These are phyloP conservation scores for Penicillium desertorum DNA, from an alignment of 495 filamentous ascomycete genomes.

Conservation along the genomic window DNA sequence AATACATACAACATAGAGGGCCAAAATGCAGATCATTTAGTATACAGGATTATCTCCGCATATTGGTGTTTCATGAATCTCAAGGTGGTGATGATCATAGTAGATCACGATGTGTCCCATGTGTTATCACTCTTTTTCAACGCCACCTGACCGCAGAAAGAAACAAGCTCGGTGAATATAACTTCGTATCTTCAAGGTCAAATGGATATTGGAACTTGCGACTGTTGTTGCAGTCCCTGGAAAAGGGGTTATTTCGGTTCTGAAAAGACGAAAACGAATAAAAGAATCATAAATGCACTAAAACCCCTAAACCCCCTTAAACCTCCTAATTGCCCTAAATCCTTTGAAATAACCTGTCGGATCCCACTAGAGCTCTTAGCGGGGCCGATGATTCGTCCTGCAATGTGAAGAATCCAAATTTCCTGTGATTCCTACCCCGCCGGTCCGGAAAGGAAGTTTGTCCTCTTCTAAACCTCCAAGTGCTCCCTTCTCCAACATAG, in stretches of 20 bases:
- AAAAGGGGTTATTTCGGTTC: too few relatives aligned
- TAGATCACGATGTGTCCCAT: background rate
- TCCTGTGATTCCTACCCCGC: slow-evolving; percentile 18
- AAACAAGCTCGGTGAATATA: slow-evolving; percentile 2
- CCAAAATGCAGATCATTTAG: background rate
- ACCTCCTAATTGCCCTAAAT: too few relatives aligned
- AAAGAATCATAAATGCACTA: background rate
- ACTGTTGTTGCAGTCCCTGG: too few relatives aligned
- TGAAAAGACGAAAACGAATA: background rate
- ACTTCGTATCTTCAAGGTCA: background rate
- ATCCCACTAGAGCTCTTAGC: background rate
- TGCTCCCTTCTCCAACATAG: background rate
- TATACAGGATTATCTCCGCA: background rate
- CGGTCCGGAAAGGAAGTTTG: slow-evolving; percentile 24
- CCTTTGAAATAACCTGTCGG: too few relatives aligned
- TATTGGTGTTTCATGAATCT: background rate
- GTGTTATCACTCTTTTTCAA: background rate
- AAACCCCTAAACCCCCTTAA: background rate
- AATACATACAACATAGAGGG: background rate
- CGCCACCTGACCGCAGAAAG: background rate
- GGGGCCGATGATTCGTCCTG: slow-evolving; percentile 8
- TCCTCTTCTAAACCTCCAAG: slow-evolving; percentile 12
- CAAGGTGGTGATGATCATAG: background rate
- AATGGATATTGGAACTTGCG: too few relatives aligned
- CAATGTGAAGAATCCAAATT: slow-evolving; percentile 10